Base-by-base conservation (phyloP, 805 yeast genomes). In the Saturnispora halmiae region DNA sequence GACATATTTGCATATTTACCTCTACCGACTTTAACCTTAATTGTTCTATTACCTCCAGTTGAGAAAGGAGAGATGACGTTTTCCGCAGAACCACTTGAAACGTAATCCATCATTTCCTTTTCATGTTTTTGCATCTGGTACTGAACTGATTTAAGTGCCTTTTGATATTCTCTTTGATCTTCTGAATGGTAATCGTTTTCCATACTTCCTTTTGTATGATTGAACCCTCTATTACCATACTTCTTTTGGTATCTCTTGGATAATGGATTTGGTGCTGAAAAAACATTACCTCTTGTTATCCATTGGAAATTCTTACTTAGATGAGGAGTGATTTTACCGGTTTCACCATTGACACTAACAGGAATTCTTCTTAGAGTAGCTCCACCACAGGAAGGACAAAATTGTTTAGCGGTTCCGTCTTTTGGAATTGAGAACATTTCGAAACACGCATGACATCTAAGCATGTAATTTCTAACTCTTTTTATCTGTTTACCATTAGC, bases 401-500 rank as follows among this genome's bases (percentile, higher is more conserved):
- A 92, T 61, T 87, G 96, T 52, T 75, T 75, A 34, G 88, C 77
- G 31, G 70, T 72, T 2, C 88, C 88, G 47, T 75, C 72, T 52
- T 79, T 82, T 21, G 90, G 84, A 42, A 85, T 69, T 6, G 95
- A 88, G 11, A 79, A 65, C 58, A 92, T 67, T 44, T 73, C 68
- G 74, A 92, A 92, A 65, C 99, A 92, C 0, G 96, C 99, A 60
- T 92, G 96, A 61, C 99, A 92, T 62, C 99, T 72, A 55, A 84
- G 72, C 96, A 90, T 90, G 59, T 85, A 88, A 65, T 82, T 85
- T 58, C 94, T 73, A 26, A 92, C 82, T 58, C 84, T 75, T 50
- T 76, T 81, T 61, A 92, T 88, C 52, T 80, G 86, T 47, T 79
- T 66, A 16, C 98, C 98, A 1, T 88, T 76, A 65, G 75, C 71